Conservation (phyloP, 805 yeast genomes). For the Wickerhamiella kurtzmanii region DNA sequence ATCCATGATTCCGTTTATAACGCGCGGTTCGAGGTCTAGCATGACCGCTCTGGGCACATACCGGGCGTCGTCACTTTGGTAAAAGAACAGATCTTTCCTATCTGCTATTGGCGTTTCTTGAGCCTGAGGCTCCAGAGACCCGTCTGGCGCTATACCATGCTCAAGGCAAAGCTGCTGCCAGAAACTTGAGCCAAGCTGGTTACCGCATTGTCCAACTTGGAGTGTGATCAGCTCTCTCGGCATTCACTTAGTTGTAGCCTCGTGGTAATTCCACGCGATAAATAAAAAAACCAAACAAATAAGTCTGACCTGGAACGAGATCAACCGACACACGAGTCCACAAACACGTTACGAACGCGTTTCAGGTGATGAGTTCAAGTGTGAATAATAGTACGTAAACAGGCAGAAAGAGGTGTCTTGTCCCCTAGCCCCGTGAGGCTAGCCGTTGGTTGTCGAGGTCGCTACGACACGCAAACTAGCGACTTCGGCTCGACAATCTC, state of each 20-base stretch:
- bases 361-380: not conserved
- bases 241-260: too few species aligned
- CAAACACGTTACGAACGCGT: not conserved
- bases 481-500: too few species aligned
- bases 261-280: too few species aligned
- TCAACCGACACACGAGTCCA: not conserved
- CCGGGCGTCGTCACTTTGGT: conserved; percentile 54
- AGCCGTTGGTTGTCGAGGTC: too few species aligned
- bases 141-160: conserved; percentile 68
- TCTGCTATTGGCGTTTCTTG: conserved; percentile 36
- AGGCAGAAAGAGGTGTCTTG: too few species aligned
- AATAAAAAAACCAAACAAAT: too few species aligned
- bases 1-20: conserved; percentile 48
- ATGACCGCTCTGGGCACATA: conserved; percentile 82
- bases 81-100: conserved; percentile 73
- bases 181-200: conserved; percentile 83
- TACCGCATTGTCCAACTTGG: conserved; percentile 80
- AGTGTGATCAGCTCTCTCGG: conserved; percentile 27
- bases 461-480: too few species aligned
- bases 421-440: too few species aligned
- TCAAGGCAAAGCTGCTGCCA: conserved; percentile 83
- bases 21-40: conserved; percentile 78
- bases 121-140: conserved; percentile 33
- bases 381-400: not conserved
- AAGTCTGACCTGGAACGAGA: too few species aligned